Percentiles rank a stretch among this genome's conserved stretches.
Conservation (phyloP, 192 early-diverging fungal genomes). For the Linnemannia exigua region DNA sequence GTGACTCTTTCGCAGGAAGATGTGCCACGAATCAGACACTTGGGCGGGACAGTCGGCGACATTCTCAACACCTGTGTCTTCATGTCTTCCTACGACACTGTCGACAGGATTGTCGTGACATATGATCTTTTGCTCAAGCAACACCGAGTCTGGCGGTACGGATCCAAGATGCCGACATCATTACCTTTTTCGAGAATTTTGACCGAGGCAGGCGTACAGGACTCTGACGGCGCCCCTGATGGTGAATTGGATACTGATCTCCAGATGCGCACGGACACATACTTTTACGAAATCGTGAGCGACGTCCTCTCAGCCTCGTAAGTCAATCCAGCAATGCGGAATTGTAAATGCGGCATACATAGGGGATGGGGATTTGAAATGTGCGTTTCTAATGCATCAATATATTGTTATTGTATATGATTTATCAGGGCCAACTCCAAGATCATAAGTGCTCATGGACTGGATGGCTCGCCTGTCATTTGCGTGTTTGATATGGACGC, state of each 20-base stretch:
- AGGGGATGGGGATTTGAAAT: background rate
- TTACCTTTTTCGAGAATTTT: slow-evolving; percentile 10
- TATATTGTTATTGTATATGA: background rate
- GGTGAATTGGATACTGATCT: slow-evolving; percentile 24
- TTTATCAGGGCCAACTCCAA: slow-evolving; percentile 20
- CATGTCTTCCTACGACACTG: slow-evolving; percentile 10
- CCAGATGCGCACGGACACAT: slow-evolving; percentile 34
- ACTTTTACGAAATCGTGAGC: slow-evolving; percentile 36
- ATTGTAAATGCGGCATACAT: background rate
- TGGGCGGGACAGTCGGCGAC: slow-evolving; percentile 19
- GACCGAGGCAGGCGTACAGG: background rate
- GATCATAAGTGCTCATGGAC: slow-evolving; percentile 48
- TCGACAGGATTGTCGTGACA: slow-evolving; percentile 23
- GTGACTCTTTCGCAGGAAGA: slow-evolving; percentile 16
- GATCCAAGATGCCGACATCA: slow-evolving; percentile 18
- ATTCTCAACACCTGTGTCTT: slow-evolving; percentile 40
- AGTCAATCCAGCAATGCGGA: background rate
- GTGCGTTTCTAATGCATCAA: background rate
- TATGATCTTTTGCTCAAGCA: slow-evolving; percentile 22
- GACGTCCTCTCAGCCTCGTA: slow-evolving; percentile 33
- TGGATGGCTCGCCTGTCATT: slow-evolving; percentile 41
- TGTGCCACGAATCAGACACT: slow-evolving; percentile 22
- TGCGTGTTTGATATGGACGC: slow-evolving; percentile 38
- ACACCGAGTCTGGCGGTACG: slow-evolving; percentile 41
- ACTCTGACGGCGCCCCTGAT: background rate